These are phyloP conservation scores for Penicillium tannophilum DNA, from an alignment of 495 filamentous ascomycete genomes.

Conservation along the genomic window DNA sequence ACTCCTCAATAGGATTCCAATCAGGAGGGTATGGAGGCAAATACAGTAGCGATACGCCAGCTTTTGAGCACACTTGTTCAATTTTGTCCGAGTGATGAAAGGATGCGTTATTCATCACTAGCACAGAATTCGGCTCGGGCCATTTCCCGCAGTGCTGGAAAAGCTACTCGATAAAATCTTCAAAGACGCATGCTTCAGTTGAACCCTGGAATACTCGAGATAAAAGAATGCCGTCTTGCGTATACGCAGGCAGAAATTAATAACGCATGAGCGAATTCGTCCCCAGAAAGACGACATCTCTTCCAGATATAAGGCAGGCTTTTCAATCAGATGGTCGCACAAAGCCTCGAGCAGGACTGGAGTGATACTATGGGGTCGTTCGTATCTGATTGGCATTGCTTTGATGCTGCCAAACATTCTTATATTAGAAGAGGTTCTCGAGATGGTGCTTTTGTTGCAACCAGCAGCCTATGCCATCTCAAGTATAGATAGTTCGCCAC, in stretches of 20 bases:
- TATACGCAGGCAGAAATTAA: constrained; percentile 38
- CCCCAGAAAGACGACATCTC: constrained; percentile 27
- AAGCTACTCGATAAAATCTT: constrained; percentile 45
- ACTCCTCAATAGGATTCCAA: constrained; percentile 36
- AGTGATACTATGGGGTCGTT: constrained; percentile 24
- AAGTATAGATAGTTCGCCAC: constrained; percentile 20
- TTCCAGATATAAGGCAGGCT: constrained; percentile 28
- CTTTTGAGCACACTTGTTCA: constrained; percentile 12
- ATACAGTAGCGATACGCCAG: constrained; percentile 4
- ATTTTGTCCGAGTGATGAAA: constrained; percentile 5
- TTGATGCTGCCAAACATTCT: constrained; percentile 30
- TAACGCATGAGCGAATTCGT: constrained; percentile 10
- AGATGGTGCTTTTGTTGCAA: constrained; percentile 26
- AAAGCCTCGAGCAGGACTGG: constrained; percentile 29
- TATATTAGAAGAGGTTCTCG: constrained; percentile 32
- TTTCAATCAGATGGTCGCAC: constrained; percentile 27
- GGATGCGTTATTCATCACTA: constrained; percentile 20
- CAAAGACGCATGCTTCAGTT: constrained; percentile 41
- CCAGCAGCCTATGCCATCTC: constrained; percentile 20
- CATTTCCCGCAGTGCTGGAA: constrained; percentile 39
- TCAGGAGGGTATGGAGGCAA: constrained; percentile 30
- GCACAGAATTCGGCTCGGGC: constrained; percentile 42
- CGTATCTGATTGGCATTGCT: constrained; percentile 19
- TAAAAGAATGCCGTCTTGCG: constrained; percentile 39
- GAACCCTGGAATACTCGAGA: constrained; percentile 39